phyloP scores from a whole-genome alignment of 176 grass and related monocot genomes.

The Elaeis guineensis region DNA sequence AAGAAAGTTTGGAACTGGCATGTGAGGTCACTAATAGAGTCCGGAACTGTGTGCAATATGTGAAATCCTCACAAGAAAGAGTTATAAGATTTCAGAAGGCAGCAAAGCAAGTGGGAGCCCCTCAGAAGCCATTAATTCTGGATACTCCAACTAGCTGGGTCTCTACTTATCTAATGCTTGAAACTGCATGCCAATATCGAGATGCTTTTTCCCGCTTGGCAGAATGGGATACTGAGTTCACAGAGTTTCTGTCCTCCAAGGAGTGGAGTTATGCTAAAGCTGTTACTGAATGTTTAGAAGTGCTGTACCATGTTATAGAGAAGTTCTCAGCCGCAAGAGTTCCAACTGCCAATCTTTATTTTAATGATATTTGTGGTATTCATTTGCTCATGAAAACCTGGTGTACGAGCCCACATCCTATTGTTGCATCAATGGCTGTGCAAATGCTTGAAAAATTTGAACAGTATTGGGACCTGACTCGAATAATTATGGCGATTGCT shows the following conservation, averaged over 20 bases:
- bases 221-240: conserved; percentile 56
- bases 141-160: conserved; percentile 78
- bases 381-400: conserved; percentile 90
- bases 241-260: conserved; percentile 50
- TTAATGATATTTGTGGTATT: conserved; percentile 93
- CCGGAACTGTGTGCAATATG: conserved; percentile 55
- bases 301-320: conserved; percentile 70
- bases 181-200: conserved; percentile 81
- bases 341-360: conserved; percentile 79
- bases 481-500: conserved; percentile 80
- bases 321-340: conserved; percentile 66
- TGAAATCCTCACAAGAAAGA: conserved; percentile 73
- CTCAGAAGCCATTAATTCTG: conserved; percentile 63
- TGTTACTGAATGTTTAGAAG: conserved; percentile 80
- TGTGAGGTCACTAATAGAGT: conserved; percentile 55
- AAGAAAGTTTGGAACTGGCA: conserved; percentile 68
- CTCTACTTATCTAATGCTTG: conserved; percentile 77
- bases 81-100: conserved; percentile 63
- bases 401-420: conserved; percentile 56
- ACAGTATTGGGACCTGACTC: conserved; percentile 63
- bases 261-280: conserved; percentile 87
- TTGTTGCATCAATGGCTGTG: conserved; percentile 62
- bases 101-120: conserved; percentile 45
- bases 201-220: conserved; percentile 57
- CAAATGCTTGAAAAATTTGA: conserved; percentile 89